phyloP scores from a whole-genome alignment of 306 rosid genomes.

The Alnus rubra region DNA sequence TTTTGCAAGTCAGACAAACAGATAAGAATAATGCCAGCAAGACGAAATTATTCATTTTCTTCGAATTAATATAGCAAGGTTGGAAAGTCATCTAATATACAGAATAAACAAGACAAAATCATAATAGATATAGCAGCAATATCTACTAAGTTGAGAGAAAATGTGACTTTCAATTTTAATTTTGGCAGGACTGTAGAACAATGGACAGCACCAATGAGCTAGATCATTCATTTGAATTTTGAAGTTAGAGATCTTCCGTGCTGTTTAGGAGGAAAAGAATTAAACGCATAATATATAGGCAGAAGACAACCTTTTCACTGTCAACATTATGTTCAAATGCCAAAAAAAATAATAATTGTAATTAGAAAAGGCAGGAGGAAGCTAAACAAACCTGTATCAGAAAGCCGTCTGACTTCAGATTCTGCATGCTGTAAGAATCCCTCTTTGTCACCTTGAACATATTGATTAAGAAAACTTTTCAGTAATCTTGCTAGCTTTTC shows the following conservation, averaged over 20 bases:
- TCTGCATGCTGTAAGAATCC: conserved; percentile 71
- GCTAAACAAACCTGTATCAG: conserved; percentile 63
- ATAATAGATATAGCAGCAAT: neutral
- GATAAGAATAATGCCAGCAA: neutral
- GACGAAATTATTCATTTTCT: neutral
- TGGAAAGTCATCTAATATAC: neutral
- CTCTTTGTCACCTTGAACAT: conserved; percentile 67
- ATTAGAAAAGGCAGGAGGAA: conserved; percentile 4
- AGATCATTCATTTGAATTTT: neutral
- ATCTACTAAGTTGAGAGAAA: neutral
- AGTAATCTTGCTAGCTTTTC: conserved; percentile 73
- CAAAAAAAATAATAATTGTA: neutral
- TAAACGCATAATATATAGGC: neutral
- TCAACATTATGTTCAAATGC: neutral
- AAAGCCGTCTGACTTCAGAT: conserved; percentile 83
- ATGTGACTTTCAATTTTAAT: neutral
- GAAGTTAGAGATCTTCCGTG: neutral
- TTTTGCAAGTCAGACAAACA: neutral
- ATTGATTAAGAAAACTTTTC: conserved; percentile 60
- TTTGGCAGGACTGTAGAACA: neutral
- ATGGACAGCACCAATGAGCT: neutral
- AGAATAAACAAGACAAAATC: neutral
- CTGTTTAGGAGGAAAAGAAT: neutral
- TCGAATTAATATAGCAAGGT: neutral
- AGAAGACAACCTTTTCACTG: neutral